A percentile compares a stretch with the other conserved stretches of the same genome.
These are phyloP conservation scores for Heracleum sosnowskyi DNA, from an alignment of 129 eudicot species.

Conservation along the genomic window DNA sequence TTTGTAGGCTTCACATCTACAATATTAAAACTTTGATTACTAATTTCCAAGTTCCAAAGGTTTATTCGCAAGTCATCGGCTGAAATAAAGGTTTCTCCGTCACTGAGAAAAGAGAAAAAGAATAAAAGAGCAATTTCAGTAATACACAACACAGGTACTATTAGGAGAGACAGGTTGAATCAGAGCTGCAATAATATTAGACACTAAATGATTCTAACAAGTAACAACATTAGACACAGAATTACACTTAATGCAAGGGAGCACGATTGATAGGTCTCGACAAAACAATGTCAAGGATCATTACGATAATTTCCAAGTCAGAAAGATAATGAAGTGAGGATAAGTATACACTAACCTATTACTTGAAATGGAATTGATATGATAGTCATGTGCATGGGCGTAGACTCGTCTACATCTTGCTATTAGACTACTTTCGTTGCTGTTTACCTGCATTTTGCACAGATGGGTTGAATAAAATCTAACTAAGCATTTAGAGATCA, in stretches of 20 bases:
- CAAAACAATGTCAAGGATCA: neutral
- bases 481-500: neutral
- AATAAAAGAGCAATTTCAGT: neutral
- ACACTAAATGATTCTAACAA: neutral
- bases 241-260: neutral
- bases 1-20: constrained; percentile 96
- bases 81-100: constrained; percentile 94
- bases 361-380: constrained; percentile 91
- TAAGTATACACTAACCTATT: constrained; percentile 50
- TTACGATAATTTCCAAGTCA: neutral
- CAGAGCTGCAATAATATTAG: neutral
- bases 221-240: neutral
- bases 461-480: constrained; percentile 7
- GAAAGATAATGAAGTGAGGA: neutral
- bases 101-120: constrained; percentile 36
- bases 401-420: constrained; percentile 95
- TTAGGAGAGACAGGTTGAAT: neutral
- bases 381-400: constrained; percentile 98
- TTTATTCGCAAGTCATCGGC: constrained; percentile 98
- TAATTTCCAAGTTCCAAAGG: constrained; percentile 98
- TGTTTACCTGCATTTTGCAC: constrained; percentile 52
- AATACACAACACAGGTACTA: neutral
- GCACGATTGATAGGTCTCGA: neutral
- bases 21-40: constrained; percentile 97
- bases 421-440: constrained; percentile 75